Percentiles rank a stretch among this genome's conserved stretches.
Evolutionary conservation across 2,329 filamentous ascomycete genomes (phyloP).

Genomic region (Cytospora leucostoma): DNA sequence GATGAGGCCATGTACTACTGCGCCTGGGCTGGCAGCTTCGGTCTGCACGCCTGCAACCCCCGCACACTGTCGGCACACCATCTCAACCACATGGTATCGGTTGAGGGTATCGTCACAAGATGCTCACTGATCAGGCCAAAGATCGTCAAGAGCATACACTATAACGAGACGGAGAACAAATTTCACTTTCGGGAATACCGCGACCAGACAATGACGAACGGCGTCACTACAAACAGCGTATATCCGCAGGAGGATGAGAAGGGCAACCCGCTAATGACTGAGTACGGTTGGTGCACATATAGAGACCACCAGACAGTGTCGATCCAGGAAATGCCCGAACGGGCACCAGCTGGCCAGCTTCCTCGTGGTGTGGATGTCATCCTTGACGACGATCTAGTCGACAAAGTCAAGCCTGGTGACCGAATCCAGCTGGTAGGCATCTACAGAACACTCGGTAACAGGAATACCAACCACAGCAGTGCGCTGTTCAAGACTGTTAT

Average conservation of each 20-base stretch:
- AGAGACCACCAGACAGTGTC: constrained; percentile 96
- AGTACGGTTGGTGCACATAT: constrained; percentile 95
- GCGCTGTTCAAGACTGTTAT: constrained; percentile 94
- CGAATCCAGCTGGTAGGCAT: constrained; percentile 96
- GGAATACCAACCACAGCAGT: constrained; percentile 87
- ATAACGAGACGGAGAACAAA: constrained; percentile 81
- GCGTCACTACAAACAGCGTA: constrained; percentile 83
- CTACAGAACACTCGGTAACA: constrained; percentile 89
- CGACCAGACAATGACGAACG: constrained; percentile 97
- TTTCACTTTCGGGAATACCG: constrained; percentile 90
- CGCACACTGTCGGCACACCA: constrained; percentile 86
- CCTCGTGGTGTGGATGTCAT: constrained; percentile 96
- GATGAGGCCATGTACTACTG: constrained; percentile 91
- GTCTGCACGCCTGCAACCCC: constrained; percentile 91
- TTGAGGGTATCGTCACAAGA: constrained; percentile 96
- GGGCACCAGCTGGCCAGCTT: constrained; percentile 91
- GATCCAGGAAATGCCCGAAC: constrained; percentile 98
- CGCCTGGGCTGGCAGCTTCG: constrained; percentile 95
- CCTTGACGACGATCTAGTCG: constrained; percentile 93
- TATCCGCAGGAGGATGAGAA: constrained; percentile 94
- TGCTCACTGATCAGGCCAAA: constrained; percentile 95
- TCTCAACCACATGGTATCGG: constrained; percentile 93
- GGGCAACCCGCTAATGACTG: constrained; percentile 87
- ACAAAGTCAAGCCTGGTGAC: constrained; percentile 92
- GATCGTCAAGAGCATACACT: constrained; percentile 97